Evolutionary conservation across 768 basidiomycete genomes (phyloP), one percentile per base, ranked within the genome.

Genomic region (Naganishia onofrii): DNA sequence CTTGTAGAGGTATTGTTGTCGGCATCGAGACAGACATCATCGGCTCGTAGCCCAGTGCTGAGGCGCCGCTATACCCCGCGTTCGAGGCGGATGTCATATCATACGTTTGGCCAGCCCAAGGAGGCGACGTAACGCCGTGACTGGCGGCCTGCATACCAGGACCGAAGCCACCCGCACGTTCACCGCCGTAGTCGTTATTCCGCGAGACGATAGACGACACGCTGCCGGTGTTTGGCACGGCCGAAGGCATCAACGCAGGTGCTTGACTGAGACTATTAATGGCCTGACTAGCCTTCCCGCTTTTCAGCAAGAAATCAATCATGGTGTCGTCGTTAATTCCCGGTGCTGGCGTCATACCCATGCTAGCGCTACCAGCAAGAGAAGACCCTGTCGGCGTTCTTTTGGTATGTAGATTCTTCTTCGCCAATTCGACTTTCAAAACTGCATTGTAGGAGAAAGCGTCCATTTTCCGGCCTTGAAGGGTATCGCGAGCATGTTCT

Each of bases 401-500:
- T 83, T 95, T 96, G 23, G 93, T 95, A 77, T 99, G 95, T 46
- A 99, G 82, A 77, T 99, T 98, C 86, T 99, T 99, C 87, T 98
- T 98, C 23, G 96, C 96, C 94, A 99, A 97, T 82, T 98, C 96
- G 26, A 95, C 96, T 81, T 97, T 98, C 46, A 99, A 81, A 2
- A 93, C 89, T 0, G 91, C 88, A 17, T 93, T 93, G 76, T 92
- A 93, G n/a, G n/a, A n/a, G 81, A 97, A 91, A 36, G 90, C 87
- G 76, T 98, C 96, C 42, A 98, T 91, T 68, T 92, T 86, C 66
- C 89, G 85, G 6, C 95, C 93, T 78, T 94, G 93, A 6, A 99
- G 83, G 7, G 87, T 85, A 76, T 98, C 95, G 46, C 91, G 84
- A 10, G 96, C 96, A 15, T 87, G 87, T 1, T 96, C 80, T 0